Percentiles rank a stretch among this genome's conserved stretches.
Conservation (phyloP, 2,329 filamentous ascomycete species). For the Albifimbria verrucaria region DNA sequence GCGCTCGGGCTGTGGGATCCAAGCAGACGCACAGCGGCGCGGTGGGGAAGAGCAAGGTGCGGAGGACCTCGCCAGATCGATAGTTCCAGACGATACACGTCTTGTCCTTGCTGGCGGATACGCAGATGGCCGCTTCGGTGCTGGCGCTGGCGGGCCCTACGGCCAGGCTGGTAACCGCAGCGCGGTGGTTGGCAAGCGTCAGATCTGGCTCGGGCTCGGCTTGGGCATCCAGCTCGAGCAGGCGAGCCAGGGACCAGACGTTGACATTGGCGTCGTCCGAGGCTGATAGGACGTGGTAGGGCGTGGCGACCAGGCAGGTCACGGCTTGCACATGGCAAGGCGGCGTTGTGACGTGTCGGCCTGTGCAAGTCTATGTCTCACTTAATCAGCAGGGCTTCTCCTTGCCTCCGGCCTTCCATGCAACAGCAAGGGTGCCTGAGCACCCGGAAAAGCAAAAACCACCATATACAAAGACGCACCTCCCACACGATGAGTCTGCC, state of each 20-base stretch:
- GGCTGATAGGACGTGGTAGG: constrained; percentile 71
- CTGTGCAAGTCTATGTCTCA: constrained; percentile 61
- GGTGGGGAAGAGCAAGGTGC: constrained; percentile 78
- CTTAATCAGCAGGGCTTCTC: constrained; percentile 16
- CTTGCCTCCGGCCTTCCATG: background rate
- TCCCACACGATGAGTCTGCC: constrained; percentile 92
- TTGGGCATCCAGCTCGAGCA: constrained; percentile 59
- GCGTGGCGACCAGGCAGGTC: constrained; percentile 69
- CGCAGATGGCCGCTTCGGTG: constrained; percentile 70
- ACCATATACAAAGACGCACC: constrained; percentile 57
- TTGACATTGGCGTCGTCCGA: constrained; percentile 87
- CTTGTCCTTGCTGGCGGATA: constrained; percentile 82
- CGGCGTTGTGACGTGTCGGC: constrained; percentile 71
- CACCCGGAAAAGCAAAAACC: constrained; percentile 11
- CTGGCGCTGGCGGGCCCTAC: constrained; percentile 62
- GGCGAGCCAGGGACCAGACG: constrained; percentile 78
- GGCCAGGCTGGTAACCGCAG: constrained; percentile 63
- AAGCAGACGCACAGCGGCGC: constrained; percentile 69
- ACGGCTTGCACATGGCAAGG: constrained; percentile 78
- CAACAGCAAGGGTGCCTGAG: background rate
- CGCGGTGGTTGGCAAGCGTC: constrained; percentile 75
- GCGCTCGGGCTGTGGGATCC: constrained; percentile 78
- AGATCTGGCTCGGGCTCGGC: constrained; percentile 66
- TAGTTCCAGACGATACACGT: constrained; percentile 95
- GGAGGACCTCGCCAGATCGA: constrained; percentile 68